phyloP scores from a whole-genome alignment of 345 rosid genomes.

The Geranium brycei region DNA sequence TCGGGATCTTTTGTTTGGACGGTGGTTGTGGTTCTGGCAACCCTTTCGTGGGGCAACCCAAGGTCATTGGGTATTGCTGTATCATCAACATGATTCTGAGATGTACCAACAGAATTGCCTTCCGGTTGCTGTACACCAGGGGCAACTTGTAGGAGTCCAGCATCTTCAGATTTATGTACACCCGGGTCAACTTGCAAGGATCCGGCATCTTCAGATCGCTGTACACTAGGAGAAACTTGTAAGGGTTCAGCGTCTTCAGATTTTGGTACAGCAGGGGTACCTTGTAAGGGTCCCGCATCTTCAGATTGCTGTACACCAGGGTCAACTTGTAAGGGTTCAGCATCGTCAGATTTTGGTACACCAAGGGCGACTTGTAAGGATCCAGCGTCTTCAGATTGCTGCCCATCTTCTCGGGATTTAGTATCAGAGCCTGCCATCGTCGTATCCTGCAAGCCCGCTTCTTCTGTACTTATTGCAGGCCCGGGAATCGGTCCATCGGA shows the following conservation, averaged over 20 bases:
- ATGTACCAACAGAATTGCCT: conserved; percentile 8
- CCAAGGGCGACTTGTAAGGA: background rate
- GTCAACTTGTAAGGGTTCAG: background rate
- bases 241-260: too few species aligned
- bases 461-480: conserved; percentile 12
- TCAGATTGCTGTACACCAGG: background rate
- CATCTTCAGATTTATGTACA: background rate
- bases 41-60: conserved; percentile 27
- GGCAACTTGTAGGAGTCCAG: background rate
- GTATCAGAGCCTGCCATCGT: conserved; percentile 11
- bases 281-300: background rate
- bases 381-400: background rate
- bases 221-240: too few species aligned
- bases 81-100: conserved; percentile 8
- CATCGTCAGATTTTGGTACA: background rate
- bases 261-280: too few species aligned
- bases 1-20: conserved; percentile 7
- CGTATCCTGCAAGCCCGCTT: conserved; percentile 5
- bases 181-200: too few species aligned
- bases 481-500: conserved; percentile 4
- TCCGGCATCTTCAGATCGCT: too few species aligned
- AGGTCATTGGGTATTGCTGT: conserved; percentile 8
- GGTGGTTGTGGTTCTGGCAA: conserved; percentile 16
- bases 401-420: conserved; percentile 3
- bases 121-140: conserved; percentile 5